A percentile compares a stretch with the other conserved stretches of the same genome.
Evolutionary conservation across 768 basidiomycete species (phyloP).

Genomic region (Asterophora lycoperdoides): DNA sequence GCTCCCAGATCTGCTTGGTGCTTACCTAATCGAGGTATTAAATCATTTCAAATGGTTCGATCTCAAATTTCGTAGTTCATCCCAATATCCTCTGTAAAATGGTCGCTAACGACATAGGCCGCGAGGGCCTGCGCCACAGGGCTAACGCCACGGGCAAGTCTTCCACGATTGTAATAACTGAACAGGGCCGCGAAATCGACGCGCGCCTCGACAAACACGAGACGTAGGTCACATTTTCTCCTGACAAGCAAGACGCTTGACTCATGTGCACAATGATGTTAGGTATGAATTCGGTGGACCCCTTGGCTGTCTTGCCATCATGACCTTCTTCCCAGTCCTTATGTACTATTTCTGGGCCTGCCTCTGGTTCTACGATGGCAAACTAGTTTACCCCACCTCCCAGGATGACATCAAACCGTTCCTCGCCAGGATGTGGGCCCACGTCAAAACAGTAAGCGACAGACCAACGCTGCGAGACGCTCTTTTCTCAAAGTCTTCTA

Average conservation of each 20-base stretch:
- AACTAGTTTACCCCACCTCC: conserved; percentile 65
- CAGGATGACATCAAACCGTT: conserved; percentile 73
- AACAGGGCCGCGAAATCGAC: conserved; percentile 73
- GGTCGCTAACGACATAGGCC: conserved; percentile 13
- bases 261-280: conserved; percentile 4
- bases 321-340: conserved; percentile 87
- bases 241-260: conserved; percentile 1
- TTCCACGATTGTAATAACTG: conserved; percentile 43
- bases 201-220: conserved; percentile 68
- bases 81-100: conserved; percentile 7
- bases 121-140: conserved; percentile 19
- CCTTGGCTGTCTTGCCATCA: conserved; percentile 85
- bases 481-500: conserved; percentile 25
- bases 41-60: conserved; percentile 20
- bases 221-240: conserved; percentile 34
- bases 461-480: too few relatives aligned
- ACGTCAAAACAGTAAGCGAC: conserved; percentile 62
- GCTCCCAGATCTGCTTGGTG: neutral
- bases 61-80: conserved; percentile 1
- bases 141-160: conserved; percentile 21
- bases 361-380: conserved; percentile 92
- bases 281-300: conserved; percentile 98
- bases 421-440: conserved; percentile 77
- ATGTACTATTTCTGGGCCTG: conserved; percentile 99
- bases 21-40: conserved; percentile 6